Percentiles rank a stretch among this genome's conserved stretches.
Evolutionary conservation across 495 filamentous ascomycete species (phyloP).

Genomic region (Annulohypoxylon nitens): DNA sequence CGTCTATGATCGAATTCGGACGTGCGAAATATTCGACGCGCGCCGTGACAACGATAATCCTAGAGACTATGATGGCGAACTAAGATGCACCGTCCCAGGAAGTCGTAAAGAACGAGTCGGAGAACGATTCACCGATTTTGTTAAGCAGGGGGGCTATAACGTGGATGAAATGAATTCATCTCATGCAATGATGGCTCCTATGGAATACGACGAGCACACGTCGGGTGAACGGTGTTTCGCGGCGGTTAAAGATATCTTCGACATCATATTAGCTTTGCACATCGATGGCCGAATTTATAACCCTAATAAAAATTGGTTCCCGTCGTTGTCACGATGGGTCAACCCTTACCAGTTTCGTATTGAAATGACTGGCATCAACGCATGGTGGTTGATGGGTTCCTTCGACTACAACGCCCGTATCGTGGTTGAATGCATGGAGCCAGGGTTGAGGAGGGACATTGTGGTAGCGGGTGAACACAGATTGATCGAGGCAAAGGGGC

Average conservation of each 20-base stretch:
- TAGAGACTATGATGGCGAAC: not conserved
- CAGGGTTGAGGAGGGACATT: conserved; percentile 26
- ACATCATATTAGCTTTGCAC: not conserved
- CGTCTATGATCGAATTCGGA: conserved; percentile 36
- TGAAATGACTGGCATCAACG: conserved; percentile 50
- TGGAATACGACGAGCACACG: conserved; percentile 35
- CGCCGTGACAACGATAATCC: conserved; percentile 41
- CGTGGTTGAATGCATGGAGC: conserved; percentile 37
- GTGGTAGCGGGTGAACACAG: conserved; percentile 37
- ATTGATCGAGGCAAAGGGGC: conserved; percentile 26
- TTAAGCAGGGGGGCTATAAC: conserved; percentile 14
- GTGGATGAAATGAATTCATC: too few species aligned
- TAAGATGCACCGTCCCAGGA: not conserved
- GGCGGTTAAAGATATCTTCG: conserved; percentile 31
- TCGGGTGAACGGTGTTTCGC: conserved; percentile 48
- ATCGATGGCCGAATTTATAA: not conserved
- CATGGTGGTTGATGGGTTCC: conserved; percentile 48
- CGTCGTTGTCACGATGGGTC: conserved; percentile 38
- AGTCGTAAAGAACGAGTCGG: not conserved
- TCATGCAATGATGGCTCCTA: conserved; percentile 23
- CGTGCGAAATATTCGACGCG: not conserved
- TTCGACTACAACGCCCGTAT: conserved; percentile 48
- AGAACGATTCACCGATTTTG: conserved; percentile 6
- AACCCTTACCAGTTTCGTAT: conserved; percentile 43
- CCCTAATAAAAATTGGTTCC: not conserved